These are phyloP conservation scores for Lachnum nothofagi DNA, from an alignment of 2,329 filamentous ascomycete genomes.

Conservation along the genomic window DNA sequence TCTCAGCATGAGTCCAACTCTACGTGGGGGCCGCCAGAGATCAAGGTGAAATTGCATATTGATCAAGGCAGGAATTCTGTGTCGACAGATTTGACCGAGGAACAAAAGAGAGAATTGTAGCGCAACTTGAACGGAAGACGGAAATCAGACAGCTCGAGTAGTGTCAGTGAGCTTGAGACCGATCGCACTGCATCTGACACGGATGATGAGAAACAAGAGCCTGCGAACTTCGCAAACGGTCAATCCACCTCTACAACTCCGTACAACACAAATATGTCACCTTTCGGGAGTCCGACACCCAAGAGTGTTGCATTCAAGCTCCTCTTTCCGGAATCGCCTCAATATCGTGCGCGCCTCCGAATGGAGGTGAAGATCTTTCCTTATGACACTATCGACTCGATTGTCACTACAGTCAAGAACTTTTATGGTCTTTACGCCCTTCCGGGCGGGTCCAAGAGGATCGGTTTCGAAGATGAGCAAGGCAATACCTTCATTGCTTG, in stretches of 20 bases:
- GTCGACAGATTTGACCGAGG: too few relatives aligned
- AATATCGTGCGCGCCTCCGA: constrained; percentile 70
- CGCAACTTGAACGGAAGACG: neutral
- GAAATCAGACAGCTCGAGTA: too few relatives aligned
- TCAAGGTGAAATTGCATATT: too few relatives aligned
- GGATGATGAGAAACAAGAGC: too few relatives aligned
- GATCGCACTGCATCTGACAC: too few relatives aligned
- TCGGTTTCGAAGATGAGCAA: constrained; percentile 89
- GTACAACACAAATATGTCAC: constrained; percentile 28
- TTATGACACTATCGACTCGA: constrained; percentile 94
- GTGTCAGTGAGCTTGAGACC: too few relatives aligned
- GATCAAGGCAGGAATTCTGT: too few relatives aligned
- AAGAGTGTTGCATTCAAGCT: constrained; percentile 80
- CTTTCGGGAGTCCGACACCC: constrained; percentile 38
- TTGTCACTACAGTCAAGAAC: constrained; percentile 97
- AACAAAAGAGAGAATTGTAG: too few relatives aligned
- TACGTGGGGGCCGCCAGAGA: too few relatives aligned
- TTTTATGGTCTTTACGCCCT: constrained; percentile 94
- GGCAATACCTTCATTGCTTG: constrained; percentile 89
- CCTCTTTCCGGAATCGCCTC: constrained; percentile 61
- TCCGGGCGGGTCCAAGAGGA: constrained; percentile 63
- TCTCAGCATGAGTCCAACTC: too few relatives aligned
- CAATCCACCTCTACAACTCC: constrained; percentile 25
- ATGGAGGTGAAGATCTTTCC: constrained; percentile 87
- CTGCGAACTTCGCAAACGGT: constrained; percentile 20